Base-by-base conservation (phyloP, 257 asterid genomes). In the Penstemon eatonii region DNA sequence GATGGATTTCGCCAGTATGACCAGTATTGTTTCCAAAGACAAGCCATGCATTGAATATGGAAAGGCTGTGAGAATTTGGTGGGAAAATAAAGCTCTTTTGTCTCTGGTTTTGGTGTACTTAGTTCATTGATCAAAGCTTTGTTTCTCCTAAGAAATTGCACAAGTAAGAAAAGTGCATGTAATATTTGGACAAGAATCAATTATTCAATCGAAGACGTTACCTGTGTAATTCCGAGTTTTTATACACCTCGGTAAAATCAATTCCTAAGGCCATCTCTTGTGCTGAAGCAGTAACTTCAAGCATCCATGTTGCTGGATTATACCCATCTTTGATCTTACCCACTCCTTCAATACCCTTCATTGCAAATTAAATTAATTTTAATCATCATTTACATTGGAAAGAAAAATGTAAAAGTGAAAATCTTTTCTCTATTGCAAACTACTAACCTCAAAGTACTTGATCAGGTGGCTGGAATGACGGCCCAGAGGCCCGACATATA, bases 281-380 rank as follows among this genome's bases (percentile, higher is more conserved):
- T 4, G 85, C 67, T 5, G 83, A 63, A 53, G 85, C 56, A 41
- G 89, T 77, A 50, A 78, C 83, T 75, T 87, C 95, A 51, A 85
- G 70, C 91, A 87, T 87, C 95, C 91, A 87, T n/a, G 91, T 83
- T 68, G 94, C 89, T 8, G 95, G 95, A 76, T 87, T 85, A 47
- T 85, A 76, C 13, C 87, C 85, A 5, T 81, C 84, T 49, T 33
- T 78, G 68, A 85, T 85, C 76, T 78, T 83, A 19, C 63, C 40
- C 38, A 85, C 80, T 60, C 89, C 89, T 5, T 60, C 44, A 47
- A 85, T 79, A 3, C 71, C 68, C 90, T 86, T 63, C 11, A 77
- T 18, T 6, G 15, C 43, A 42, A 51, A 69, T 18, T 10, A 69
- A 58, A 69, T 11, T 64, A 49, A 46, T 7, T 25, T 56, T 18